Conservation (phyloP, 2,329 filamentous ascomycete species). For the Curvularia sp. region DNA sequence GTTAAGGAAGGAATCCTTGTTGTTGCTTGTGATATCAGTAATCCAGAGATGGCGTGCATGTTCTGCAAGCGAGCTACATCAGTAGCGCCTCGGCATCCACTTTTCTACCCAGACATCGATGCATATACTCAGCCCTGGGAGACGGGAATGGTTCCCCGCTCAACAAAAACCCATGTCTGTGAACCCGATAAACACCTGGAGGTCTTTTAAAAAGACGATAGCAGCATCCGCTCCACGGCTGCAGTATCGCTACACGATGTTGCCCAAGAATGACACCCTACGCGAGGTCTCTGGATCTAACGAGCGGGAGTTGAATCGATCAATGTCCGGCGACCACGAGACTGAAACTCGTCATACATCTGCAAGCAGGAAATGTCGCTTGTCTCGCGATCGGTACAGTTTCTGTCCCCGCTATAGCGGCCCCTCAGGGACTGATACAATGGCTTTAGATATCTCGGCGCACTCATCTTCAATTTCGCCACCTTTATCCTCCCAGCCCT, state of each 20-base stretch:
- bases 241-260: constrained; percentile 2
- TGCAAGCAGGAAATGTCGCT: constrained; percentile 1
- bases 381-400: neutral
- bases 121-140: constrained; percentile 42
- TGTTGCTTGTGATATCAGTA: neutral
- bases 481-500: constrained; percentile 72
- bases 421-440: constrained; percentile 1
- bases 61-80: neutral
- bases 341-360: neutral
- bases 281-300: constrained; percentile 2
- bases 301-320: neutral
- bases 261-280: neutral
- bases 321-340: neutral
- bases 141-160: constrained; percentile 3
- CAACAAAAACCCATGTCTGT: neutral
- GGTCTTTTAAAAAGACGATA: neutral
- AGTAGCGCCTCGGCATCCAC: neutral
- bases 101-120: neutral
- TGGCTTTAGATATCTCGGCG: constrained; percentile 58
- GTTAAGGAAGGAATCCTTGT: neutral
- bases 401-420: neutral
- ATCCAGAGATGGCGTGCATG: constrained; percentile 1
- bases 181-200: neutral
- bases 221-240: neutral
- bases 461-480: constrained; percentile 67